Conservation (phyloP, 2,329 filamentous ascomycete genomes). For the Mycogone perniciosa region DNA sequence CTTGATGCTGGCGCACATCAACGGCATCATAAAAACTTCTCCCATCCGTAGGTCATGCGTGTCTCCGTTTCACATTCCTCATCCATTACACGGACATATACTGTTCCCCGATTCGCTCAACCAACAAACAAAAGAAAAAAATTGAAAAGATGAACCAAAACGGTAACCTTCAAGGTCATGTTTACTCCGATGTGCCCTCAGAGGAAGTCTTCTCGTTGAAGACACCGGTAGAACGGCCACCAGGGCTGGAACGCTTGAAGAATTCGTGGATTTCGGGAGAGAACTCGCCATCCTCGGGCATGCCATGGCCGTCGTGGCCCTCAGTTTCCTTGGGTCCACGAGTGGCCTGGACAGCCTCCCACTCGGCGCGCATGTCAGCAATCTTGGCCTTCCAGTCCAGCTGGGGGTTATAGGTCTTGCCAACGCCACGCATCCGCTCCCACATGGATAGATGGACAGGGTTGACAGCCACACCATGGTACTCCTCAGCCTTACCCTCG, state of each 20-base stretch:
- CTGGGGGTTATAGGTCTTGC: conserved; percentile 77
- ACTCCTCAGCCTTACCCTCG: conserved; percentile 68
- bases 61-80: too few species aligned
- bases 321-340: conserved; percentile 44
- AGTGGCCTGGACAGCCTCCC: conserved; percentile 46
- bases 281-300: conserved; percentile 43
- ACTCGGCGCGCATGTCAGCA: conserved; percentile 66
- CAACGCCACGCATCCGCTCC: conserved; percentile 73
- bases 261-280: conserved; percentile 49
- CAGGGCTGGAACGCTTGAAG: conserved; percentile 40
- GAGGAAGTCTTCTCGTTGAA: conserved; percentile 24
- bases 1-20: too few species aligned
- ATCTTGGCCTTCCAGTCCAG: conserved; percentile 80
- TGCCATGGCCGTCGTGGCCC: conserved; percentile 27
- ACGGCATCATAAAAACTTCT: too few species aligned
- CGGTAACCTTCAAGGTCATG: neutral
- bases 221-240: conserved; percentile 13
- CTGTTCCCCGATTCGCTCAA: neutral
- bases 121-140: neutral
- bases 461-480: conserved; percentile 91
- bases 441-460: conserved; percentile 80
- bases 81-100: too few species aligned
- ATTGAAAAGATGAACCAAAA: neutral
- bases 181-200: conserved; percentile 14
- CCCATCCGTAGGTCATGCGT: too few species aligned